A percentile compares a stretch with the other conserved stretches of the same genome.
Conservation (phyloP, 805 yeast species). For the Blastobotrys mokoenaii region DNA sequence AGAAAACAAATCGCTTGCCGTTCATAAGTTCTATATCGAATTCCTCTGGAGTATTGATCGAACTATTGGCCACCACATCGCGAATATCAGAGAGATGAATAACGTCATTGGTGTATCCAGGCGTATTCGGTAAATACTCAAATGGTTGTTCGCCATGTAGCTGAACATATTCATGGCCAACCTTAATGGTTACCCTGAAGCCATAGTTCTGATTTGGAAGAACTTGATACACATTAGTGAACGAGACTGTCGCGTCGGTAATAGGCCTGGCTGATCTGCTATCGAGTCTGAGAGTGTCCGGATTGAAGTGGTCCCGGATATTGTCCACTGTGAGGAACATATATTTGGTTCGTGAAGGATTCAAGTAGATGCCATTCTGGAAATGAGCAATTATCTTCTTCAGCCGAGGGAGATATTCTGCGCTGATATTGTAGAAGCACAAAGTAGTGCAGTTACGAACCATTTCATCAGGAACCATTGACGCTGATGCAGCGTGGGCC, state of each 20-base stretch:
- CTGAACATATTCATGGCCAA: constrained; percentile 66
- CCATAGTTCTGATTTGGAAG: constrained; percentile 34
- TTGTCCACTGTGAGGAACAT: constrained; percentile 40
- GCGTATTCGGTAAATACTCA: constrained; percentile 10
- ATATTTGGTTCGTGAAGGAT: constrained; percentile 26
- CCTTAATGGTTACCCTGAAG: constrained; percentile 51
- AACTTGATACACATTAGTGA: constrained; percentile 7
- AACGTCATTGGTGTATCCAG: constrained; percentile 28
- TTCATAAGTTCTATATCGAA: constrained; percentile 32
- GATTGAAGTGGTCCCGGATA: constrained; percentile 35
- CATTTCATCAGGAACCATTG: constrained; percentile 45
- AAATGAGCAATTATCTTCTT: constrained; percentile 20
- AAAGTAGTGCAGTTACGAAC: constrained; percentile 44
- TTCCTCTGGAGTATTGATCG: background rate
- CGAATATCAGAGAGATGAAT: constrained; percentile 34
- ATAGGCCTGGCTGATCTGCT: constrained; percentile 35
- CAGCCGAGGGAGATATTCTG: constrained; percentile 23
- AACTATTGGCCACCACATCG: constrained; percentile 21
- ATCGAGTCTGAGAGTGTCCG: constrained; percentile 35
- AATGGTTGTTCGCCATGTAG: constrained; percentile 24
- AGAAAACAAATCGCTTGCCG: constrained; percentile 6
- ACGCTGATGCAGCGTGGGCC: constrained; percentile 32
- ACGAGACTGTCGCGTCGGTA: constrained; percentile 13
- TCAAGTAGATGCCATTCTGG: constrained; percentile 15
- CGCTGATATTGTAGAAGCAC: constrained; percentile 39